A percentile compares a stretch with the other conserved stretches of the same genome.
phyloP scores from a whole-genome alignment of 306 rosid species.

The Trifolium subterraneum region DNA sequence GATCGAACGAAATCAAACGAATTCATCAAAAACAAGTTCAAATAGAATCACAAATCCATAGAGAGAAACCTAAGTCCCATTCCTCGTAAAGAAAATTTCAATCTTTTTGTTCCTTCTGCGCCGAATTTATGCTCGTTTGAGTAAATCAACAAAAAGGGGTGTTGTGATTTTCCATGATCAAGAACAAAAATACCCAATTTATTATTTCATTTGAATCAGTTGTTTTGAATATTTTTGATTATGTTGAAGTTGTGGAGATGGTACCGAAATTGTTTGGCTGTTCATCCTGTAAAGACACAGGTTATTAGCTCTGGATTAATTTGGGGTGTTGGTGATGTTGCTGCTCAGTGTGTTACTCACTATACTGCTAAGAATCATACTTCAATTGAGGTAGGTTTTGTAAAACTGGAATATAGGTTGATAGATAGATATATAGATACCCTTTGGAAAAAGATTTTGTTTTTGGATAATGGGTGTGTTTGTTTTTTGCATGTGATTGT shows the following conservation, averaged over 20 bases:
- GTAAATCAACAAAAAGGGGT: slow-evolving; percentile 31
- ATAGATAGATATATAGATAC: neutral
- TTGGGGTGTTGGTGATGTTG: slow-evolving; percentile 68
- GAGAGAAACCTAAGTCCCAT: neutral
- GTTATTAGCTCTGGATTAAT: slow-evolving; percentile 64
- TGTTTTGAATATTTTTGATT: slow-evolving; percentile 32
- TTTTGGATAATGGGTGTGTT: slow-evolving; percentile 29
- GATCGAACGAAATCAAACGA: neutral
- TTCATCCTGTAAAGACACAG: slow-evolving; percentile 68
- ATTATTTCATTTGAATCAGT: neutral
- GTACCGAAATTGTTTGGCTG: slow-evolving; percentile 61
- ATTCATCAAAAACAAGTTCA: neutral
- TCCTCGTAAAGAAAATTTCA: neutral
- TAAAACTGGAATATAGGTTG: neutral
- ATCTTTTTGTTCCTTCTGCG: neutral
- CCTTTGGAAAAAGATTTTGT: neutral
- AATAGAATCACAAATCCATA: neutral
- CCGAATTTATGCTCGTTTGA: neutral
- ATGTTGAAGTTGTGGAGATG: slow-evolving; percentile 65
- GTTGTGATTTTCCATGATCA: slow-evolving; percentile 25
- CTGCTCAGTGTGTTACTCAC: slow-evolving; percentile 59
- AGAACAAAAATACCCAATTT: neutral
- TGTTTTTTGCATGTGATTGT: slow-evolving; percentile 20
- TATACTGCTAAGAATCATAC: slow-evolving; percentile 37
- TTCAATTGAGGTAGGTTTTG: slow-evolving; percentile 4